phyloP scores from a whole-genome alignment of 129 eudicot genomes.

The Arctium lappa region DNA sequence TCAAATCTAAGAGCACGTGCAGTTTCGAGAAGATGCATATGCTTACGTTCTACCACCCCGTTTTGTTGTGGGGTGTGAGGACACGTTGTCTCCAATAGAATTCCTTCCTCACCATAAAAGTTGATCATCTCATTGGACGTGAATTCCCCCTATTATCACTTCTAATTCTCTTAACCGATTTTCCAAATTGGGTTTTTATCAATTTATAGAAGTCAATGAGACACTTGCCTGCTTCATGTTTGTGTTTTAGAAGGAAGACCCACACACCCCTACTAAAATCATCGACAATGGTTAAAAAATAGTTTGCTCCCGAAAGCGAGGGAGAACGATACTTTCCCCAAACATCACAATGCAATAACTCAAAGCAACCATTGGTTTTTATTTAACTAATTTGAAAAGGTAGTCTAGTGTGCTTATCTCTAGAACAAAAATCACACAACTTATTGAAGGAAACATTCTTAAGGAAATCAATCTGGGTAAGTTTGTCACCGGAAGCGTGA shows the following conservation, averaged over 20 bases:
- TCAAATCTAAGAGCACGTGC: slow-evolving; percentile 2
- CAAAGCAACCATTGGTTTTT: background rate
- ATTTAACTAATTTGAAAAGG: background rate
- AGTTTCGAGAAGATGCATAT: background rate
- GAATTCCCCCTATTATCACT: slow-evolving; percentile 12
- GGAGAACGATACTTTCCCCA: slow-evolving; percentile 6
- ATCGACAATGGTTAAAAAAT: slow-evolving; percentile 22
- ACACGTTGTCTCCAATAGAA: background rate
- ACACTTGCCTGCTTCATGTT: background rate
- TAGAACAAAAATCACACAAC: slow-evolving; percentile 1
- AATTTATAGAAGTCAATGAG: background rate
- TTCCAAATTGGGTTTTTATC: background rate
- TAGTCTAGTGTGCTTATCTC: background rate
- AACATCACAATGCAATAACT: slow-evolving; percentile 9
- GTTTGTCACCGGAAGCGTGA: background rate
- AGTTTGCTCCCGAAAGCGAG: background rate
- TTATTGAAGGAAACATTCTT: background rate
- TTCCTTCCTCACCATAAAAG: background rate
- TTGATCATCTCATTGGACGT: background rate
- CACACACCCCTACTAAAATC: background rate
- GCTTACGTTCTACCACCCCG: background rate
- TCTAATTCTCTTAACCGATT: background rate
- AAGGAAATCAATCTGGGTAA: background rate
- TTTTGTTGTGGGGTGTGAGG: background rate
- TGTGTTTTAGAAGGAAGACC: background rate